Percentiles rank a stretch among this genome's conserved stretches.
These are phyloP conservation scores for Talaromyces sp. DNA, from an alignment of 2,329 filamentous ascomycete species.

Conservation along the genomic window DNA sequence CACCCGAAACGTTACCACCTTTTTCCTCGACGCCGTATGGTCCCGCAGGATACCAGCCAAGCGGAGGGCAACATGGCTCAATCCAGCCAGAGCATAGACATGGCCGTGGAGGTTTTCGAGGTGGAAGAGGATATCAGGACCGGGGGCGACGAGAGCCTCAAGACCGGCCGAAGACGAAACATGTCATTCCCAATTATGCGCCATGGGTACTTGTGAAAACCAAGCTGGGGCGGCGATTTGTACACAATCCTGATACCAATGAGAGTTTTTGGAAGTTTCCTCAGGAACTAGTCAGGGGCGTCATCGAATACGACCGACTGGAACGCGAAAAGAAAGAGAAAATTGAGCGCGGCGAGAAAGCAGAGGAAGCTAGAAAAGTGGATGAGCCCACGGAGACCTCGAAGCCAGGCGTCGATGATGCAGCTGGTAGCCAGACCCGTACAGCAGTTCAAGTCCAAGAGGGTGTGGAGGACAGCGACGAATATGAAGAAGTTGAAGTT, in stretches of 20 bases:
- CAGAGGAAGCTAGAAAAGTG: slow-evolving; percentile 24
- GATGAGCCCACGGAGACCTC: slow-evolving; percentile 19
- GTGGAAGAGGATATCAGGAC: slow-evolving; percentile 59
- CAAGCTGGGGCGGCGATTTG: slow-evolving; percentile 84
- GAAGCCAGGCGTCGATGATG: not conserved
- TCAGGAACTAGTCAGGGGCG: slow-evolving; percentile 76
- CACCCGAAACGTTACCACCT: slow-evolving; percentile 36
- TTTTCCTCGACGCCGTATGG: slow-evolving; percentile 43
- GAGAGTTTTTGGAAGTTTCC: slow-evolving; percentile 96
- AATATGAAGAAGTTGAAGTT: slow-evolving; percentile 78
- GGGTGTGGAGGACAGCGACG: slow-evolving; percentile 61
- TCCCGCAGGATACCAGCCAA: slow-evolving; percentile 23
- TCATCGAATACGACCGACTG: slow-evolving; percentile 67
- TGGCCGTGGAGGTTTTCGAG: slow-evolving; percentile 49
- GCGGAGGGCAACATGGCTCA: slow-evolving; percentile 15
- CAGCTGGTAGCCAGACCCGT: slow-evolving; percentile 8
- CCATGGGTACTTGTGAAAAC: slow-evolving; percentile 95
- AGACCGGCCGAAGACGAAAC: slow-evolving; percentile 80
- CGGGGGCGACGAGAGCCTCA: slow-evolving; percentile 68
- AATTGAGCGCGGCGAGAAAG: slow-evolving; percentile 47
- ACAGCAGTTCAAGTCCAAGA: slow-evolving; percentile 37
- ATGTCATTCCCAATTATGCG: slow-evolving; percentile 75
- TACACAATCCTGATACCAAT: slow-evolving; percentile 82
- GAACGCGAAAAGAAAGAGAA: slow-evolving; percentile 70
- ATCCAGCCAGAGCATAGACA: slow-evolving; percentile 37